phyloP scores from a whole-genome alignment of 352 stramenopile species.

The Phytophthora colocasiae region DNA sequence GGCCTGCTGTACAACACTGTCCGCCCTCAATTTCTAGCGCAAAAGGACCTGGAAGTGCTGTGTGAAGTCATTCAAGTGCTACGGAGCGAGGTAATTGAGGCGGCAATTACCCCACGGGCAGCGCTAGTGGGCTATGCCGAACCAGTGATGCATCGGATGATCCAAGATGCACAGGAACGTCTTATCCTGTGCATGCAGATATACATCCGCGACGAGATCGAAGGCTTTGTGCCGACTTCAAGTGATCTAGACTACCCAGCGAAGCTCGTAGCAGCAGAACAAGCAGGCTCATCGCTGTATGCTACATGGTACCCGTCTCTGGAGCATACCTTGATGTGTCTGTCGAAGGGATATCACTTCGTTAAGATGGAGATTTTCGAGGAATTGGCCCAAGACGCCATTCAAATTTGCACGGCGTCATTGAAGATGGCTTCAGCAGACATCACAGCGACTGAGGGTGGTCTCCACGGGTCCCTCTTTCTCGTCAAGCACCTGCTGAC shows the following conservation, averaged over 20 bases:
- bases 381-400: conserved; percentile 84
- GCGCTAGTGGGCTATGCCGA: conserved; percentile 63
- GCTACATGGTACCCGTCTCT: conserved; percentile 86
- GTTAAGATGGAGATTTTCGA: conserved; percentile 91
- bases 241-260: conserved; percentile 78
- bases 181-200: conserved; percentile 88
- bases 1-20: conserved; percentile 75
- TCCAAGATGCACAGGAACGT: conserved; percentile 84
- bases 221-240: conserved; percentile 65
- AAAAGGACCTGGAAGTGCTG: conserved; percentile 79
- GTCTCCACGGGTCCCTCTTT: conserved; percentile 76
- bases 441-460: conserved; percentile 55
- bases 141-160: conserved; percentile 85
- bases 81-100: conserved; percentile 80
- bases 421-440: conserved; percentile 81
- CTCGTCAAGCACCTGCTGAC: conserved; percentile 86
- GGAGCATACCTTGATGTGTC: conserved; percentile 82
- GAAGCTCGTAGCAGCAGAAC: conserved; percentile 53
- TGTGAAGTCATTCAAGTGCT: conserved; percentile 86
- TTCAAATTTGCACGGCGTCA: conserved; percentile 79
- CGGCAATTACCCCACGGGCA: conserved; percentile 61
- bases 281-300: conserved; percentile 58
- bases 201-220: conserved; percentile 86
- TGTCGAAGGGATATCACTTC: conserved; percentile 89
- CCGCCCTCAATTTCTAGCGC: conserved; percentile 69